Evolutionary conservation across 2,329 filamentous ascomycete species (phyloP).

Genomic region (Cladorrhinum sp.): DNA sequence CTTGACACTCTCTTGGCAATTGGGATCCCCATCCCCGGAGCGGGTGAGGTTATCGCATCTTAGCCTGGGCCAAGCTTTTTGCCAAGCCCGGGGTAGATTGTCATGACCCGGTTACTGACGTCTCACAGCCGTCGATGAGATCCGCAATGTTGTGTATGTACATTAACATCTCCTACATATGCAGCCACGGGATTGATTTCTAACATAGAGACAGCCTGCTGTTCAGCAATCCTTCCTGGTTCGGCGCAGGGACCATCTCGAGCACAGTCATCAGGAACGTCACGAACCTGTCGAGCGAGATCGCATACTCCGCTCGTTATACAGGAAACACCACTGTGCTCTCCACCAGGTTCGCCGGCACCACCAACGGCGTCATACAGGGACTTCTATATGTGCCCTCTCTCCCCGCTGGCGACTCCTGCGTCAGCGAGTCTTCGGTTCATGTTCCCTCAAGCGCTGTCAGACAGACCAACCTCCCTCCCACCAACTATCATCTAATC

Average conservation of each 20-base stretch:
- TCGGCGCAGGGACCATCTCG: slow-evolving; percentile 47
- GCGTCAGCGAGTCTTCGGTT: slow-evolving; percentile 59
- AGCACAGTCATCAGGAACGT: slow-evolving; percentile 57
- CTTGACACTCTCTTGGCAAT: slow-evolving; percentile 16
- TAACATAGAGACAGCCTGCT: slow-evolving; percentile 37
- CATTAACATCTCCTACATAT: not conserved
- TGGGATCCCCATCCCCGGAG: slow-evolving; percentile 11
- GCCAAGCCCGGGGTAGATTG: slow-evolving; percentile 27
- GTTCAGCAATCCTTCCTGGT: slow-evolving; percentile 58
- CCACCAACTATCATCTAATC: slow-evolving; percentile 68
- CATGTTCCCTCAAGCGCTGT: slow-evolving; percentile 75
- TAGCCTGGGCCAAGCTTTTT: slow-evolving; percentile 30
- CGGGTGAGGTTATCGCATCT: slow-evolving; percentile 19
- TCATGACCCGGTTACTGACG: slow-evolving; percentile 25
- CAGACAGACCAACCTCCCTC: slow-evolving; percentile 64
- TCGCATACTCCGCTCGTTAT: slow-evolving; percentile 53
- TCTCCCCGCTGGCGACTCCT: slow-evolving; percentile 56
- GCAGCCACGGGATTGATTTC: not conserved
- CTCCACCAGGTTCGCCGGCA: slow-evolving; percentile 62
- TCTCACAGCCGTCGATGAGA: slow-evolving; percentile 34
- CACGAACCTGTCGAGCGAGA: slow-evolving; percentile 40
- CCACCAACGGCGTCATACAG: slow-evolving; percentile 59
- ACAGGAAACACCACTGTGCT: slow-evolving; percentile 69
- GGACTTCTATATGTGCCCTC: slow-evolving; percentile 86
- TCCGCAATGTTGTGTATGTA: slow-evolving; percentile 35